Percentiles rank a stretch among this genome's conserved stretches.
Evolutionary conservation across 1,139 yeast species (phyloP).

Genomic region (Protomyces gravidus): DNA sequence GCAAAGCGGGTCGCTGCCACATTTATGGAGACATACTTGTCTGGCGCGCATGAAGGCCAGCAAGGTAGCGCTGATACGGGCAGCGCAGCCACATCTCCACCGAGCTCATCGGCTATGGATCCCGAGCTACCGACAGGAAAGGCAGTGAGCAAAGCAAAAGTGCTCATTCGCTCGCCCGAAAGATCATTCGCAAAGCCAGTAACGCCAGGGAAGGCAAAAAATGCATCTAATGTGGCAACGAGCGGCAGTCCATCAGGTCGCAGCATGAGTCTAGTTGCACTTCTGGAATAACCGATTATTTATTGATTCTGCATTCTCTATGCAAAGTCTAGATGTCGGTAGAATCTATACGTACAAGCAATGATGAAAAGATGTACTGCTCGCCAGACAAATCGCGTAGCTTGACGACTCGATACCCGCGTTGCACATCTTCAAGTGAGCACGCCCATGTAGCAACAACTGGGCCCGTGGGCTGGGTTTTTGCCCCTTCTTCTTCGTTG

Average conservation of each 20-base stretch:
- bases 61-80: not conserved
- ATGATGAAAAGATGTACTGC: slow-evolving; percentile 68
- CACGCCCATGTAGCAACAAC: slow-evolving; percentile 58
- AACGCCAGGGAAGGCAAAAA: not conserved
- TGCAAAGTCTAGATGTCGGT: not conserved
- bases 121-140: not conserved
- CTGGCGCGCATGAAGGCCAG: not conserved
- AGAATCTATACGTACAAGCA: slow-evolving; percentile 50
- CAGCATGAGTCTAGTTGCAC: not conserved
- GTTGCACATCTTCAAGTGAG: slow-evolving; percentile 44
- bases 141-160: not conserved
- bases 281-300: not conserved
- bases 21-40: not conserved
- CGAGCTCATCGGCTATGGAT: not conserved
- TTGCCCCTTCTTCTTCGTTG: not conserved
- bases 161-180: not conserved
- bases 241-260: not conserved
- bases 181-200: not conserved
- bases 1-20: not conserved
- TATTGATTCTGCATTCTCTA: not conserved
- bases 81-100: not conserved
- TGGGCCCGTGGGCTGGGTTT: slow-evolving; percentile 39
- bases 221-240: not conserved
- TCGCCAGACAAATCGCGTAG: slow-evolving; percentile 73
- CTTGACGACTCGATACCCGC: slow-evolving; percentile 78